These are phyloP conservation scores for Pascua sp. DNA, from an alignment of 1,284 basidiomycete genomes.

Conservation along the genomic window DNA sequence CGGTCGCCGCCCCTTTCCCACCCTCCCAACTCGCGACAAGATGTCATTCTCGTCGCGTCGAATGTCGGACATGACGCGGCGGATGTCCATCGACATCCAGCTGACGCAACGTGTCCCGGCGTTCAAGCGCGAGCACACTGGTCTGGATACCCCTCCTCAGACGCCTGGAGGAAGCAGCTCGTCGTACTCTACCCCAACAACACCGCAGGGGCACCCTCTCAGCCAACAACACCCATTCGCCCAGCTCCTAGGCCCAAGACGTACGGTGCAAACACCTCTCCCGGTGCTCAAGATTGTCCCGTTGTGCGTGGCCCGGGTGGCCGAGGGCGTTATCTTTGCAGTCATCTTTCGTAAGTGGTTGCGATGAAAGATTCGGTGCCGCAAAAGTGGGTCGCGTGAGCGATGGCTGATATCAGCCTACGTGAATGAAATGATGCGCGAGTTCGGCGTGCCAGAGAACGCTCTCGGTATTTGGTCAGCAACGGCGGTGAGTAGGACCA, in stretches of 20 bases:
- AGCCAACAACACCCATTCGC: background rate
- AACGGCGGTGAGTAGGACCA: constrained; percentile 25
- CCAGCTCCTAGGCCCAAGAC: background rate
- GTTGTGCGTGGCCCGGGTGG: constrained; percentile 26
- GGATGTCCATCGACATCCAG: constrained; percentile 1
- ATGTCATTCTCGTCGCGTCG: no score
- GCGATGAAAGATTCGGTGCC: background rate
- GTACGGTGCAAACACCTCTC: constrained; percentile 21
- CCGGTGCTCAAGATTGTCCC: constrained; percentile 32
- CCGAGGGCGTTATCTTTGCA: constrained; percentile 37
- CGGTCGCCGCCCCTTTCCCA: no score
- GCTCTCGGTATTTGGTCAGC: constrained; percentile 38
- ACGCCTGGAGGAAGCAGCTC: background rate
- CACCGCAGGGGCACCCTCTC: constrained; percentile 11
- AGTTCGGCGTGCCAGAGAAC: constrained; percentile 36
- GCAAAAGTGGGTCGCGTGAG: no score
- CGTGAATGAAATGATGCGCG: constrained; percentile 40
- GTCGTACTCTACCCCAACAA: constrained; percentile 1
- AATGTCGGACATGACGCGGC: background rate
- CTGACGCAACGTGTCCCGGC: background rate
- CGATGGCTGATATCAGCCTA: constrained; percentile 20
- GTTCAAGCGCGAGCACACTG: background rate
- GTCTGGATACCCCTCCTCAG: background rate
- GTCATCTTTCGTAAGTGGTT: constrained; percentile 32
- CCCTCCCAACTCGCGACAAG: no score